A percentile compares a stretch with the other conserved stretches of the same genome.
Evolutionary conservation across 495 filamentous ascomycete species (phyloP).

Genomic region (Penicillium roqueforti): DNA sequence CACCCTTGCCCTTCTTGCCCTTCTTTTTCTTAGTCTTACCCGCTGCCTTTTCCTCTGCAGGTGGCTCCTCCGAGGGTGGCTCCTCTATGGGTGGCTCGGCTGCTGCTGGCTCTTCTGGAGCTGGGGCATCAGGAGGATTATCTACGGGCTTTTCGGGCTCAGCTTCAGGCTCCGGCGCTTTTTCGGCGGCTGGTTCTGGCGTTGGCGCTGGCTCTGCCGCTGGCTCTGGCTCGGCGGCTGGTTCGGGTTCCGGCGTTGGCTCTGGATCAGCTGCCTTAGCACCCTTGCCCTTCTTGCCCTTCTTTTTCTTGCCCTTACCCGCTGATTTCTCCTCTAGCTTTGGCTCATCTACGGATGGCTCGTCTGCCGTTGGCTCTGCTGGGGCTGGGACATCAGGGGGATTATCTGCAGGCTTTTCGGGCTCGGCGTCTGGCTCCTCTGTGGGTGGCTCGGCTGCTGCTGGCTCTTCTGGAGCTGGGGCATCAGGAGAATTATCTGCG

Average conservation of each 20-base stretch:
- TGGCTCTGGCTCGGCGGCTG: not conserved
- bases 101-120: not conserved
- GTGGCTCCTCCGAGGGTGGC: not conserved
- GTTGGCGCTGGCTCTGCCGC: not conserved
- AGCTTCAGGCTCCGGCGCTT: not conserved
- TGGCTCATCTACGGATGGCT: not conserved
- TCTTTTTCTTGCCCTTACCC: slow-evolving; percentile 9
- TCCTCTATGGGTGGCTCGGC: not conserved
- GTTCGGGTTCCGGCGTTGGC: not conserved
- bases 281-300: slow-evolving; percentile 8
- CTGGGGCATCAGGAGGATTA: not conserved
- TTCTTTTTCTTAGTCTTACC: slow-evolving; percentile 11
- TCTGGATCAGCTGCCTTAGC: not conserved
- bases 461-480: not conserved
- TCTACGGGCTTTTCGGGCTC: slow-evolving; percentile 1
- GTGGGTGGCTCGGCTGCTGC: not conserved
- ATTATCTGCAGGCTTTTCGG: not conserved
- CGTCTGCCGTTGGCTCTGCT: not conserved
- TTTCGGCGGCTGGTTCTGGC: not conserved
- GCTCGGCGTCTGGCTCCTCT: slow-evolving; percentile 2
- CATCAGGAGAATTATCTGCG: not conserved
- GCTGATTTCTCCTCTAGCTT: not conserved
- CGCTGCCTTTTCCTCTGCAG: not conserved
- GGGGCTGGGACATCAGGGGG: not conserved
- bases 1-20: slow-evolving; percentile 9